These are phyloP conservation scores for Calophaca sinica DNA, from an alignment of 306 rosid genomes.

Conservation along the genomic window DNA sequence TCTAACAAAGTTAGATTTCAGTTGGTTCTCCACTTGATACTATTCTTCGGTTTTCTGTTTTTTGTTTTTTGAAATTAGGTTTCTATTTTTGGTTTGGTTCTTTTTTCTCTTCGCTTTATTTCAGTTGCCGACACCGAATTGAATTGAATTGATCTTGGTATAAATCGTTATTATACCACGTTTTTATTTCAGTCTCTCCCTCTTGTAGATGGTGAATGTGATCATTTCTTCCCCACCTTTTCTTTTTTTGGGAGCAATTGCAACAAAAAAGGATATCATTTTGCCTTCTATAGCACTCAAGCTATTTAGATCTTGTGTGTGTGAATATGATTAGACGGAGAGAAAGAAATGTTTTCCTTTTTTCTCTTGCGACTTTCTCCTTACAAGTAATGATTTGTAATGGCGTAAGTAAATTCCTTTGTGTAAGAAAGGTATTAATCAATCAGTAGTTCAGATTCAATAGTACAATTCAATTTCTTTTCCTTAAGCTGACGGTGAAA, in stretches of 20 bases:
- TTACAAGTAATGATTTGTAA: not conserved
- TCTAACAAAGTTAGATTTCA: too few relatives aligned
- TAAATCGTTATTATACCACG: too few relatives aligned
- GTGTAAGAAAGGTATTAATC: conserved; percentile 34
- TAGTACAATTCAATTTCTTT: too few relatives aligned
- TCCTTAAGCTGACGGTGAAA: not conserved
- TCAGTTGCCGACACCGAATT: not conserved
- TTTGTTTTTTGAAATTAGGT: too few relatives aligned
- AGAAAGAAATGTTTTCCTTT: not conserved
- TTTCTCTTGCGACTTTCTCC: not conserved
- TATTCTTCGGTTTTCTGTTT: too few relatives aligned
- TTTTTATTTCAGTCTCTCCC: not conserved
- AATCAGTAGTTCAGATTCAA: not conserved
- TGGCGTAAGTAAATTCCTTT: not conserved
- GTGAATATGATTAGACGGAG: conserved; percentile 34
- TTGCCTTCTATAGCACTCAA: conserved; percentile 47
- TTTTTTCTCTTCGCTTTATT: too few relatives aligned
- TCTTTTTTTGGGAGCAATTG: conserved; percentile 38
- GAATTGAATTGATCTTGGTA: too few relatives aligned
- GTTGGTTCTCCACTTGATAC: too few relatives aligned
- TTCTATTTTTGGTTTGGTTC: too few relatives aligned
- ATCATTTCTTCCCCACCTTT: conserved; percentile 15
- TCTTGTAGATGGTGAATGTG: not conserved
- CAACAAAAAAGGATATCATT: conserved; percentile 36
- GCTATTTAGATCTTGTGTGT: conserved; percentile 27